These are phyloP conservation scores for Benincasa hispida DNA, from an alignment of 306 rosid genomes.

Conservation along the genomic window DNA sequence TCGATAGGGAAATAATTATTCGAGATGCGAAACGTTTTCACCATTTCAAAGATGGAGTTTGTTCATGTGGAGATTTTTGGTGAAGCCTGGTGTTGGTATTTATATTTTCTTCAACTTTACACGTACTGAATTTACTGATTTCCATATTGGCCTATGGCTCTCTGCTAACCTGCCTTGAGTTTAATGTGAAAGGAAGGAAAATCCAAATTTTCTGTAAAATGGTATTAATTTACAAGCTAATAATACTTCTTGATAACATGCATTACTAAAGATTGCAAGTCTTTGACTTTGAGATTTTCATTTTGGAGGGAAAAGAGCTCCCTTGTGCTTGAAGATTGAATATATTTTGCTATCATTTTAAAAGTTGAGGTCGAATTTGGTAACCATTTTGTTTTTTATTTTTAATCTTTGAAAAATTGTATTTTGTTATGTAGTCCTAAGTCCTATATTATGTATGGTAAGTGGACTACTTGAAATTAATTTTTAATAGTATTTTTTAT, in stretches of 20 bases:
- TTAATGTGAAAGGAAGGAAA: background rate
- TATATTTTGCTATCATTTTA: background rate
- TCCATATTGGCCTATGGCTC: background rate
- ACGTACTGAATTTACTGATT: background rate
- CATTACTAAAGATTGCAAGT: background rate
- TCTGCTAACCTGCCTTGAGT: background rate
- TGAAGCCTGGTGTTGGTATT: constrained; percentile 3
- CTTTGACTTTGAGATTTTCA: background rate
- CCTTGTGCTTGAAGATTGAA: background rate
- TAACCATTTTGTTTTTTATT: too few relatives aligned
- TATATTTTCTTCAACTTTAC: background rate
- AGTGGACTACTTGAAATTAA: too few relatives aligned
- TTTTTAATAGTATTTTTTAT: too few relatives aligned
- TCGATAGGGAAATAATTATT: constrained; percentile 5
- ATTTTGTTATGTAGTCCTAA: too few relatives aligned
- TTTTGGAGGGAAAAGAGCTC: background rate
- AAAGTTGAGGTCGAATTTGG: too few relatives aligned
- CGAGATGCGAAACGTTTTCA: constrained; percentile 9
- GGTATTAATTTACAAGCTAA: background rate
- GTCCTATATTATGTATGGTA: too few relatives aligned
- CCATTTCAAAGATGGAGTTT: constrained; percentile 6
- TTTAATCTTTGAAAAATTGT: too few relatives aligned
- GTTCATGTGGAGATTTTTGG: constrained; percentile 12
- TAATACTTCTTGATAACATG: background rate
- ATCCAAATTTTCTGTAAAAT: background rate